Base-by-base conservation (phyloP, 108 stramenopile species). In the Conticribra weissflogii region DNA sequence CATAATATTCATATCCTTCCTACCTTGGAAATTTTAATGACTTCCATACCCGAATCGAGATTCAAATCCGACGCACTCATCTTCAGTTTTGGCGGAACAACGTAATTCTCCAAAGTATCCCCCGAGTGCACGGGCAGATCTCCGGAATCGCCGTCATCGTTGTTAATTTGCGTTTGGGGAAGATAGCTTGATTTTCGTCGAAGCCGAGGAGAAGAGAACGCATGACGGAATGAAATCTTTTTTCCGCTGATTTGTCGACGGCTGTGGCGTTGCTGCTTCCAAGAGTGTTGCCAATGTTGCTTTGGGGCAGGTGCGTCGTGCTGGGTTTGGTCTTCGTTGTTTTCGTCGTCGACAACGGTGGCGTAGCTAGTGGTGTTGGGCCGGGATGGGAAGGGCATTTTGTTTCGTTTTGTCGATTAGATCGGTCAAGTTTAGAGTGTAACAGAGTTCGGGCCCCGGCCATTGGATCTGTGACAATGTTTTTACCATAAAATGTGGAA, bases 1-100 rank as follows among this genome's bases (percentile, higher is more conserved):
- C 18, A 21, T 21, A 45, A 58, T 53, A 31, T 21, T 44, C 12
- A 21, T 28, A 0, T n/a, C 48, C 14, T n/a, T 70, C 88, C 22
- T 65, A 88, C 90, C 87, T 91, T 91, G 61, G 79, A 73, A 7
- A 91, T 85, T 68, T 91, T 91, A 58, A 73, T 87, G 2, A 88
- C 90, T 34, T 77, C 74, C 74, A 81, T 81, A 29, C 79, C 73
- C 14, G 64, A 59, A 54, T 25, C 52, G 49, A 68, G 55, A 41
- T 55, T 41, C 31, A 44, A 28, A 55, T 70, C 66, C 2, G 25
- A 17, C 17, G 12, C 27, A 21, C 70, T 57, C 23, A 70, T 58
- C 17, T 69, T 25, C 18, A 81, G 56, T 24, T 59, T 65, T n/a
- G 7, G 3, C 16, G 74, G 79, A 8, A 76, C 36, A 22, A 81